Evolutionary conservation across 148 eudicot species (phyloP).

Genomic region (Fagopyrum homotropicum): DNA sequence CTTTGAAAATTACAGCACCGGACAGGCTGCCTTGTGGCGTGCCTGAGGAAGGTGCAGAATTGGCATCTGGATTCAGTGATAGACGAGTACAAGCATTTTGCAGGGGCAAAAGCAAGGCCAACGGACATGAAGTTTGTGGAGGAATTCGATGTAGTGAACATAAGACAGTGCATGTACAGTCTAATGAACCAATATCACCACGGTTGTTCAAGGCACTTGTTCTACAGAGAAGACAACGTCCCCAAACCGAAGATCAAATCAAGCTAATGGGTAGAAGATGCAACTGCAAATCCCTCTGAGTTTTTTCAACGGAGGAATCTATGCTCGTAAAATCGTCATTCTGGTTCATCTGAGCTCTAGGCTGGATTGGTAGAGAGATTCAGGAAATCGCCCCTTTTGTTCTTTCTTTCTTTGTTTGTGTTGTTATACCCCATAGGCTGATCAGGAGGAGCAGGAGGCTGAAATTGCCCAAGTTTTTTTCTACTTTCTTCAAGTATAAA

Average conservation of each 20-base stretch:
- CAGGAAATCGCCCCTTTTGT: neutral
- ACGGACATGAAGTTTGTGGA: constrained; percentile 59
- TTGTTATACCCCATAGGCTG: too few species aligned
- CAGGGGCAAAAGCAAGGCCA: constrained; percentile 51
- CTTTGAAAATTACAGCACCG: constrained; percentile 46
- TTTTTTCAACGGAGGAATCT: neutral
- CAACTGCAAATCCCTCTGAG: neutral
- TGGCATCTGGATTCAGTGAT: constrained; percentile 54
- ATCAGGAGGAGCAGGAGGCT: neutral
- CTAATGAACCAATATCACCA: constrained; percentile 62
- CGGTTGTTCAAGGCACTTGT: constrained; percentile 56
- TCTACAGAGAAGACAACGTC: constrained; percentile 34
- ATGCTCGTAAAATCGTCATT: neutral
- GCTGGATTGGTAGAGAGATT: neutral
- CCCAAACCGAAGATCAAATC: constrained; percentile 36
- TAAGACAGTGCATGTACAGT: constrained; percentile 50
- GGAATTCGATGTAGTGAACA: constrained; percentile 30
- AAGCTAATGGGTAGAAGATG: constrained; percentile 14
- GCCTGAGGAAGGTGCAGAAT: constrained; percentile 59
- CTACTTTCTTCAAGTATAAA: neutral
- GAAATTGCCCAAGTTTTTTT: neutral
- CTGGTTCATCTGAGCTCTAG: neutral
- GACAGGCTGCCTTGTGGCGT: constrained; percentile 70
- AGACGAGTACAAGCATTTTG: constrained; percentile 58
- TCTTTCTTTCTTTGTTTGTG: neutral